Evolutionary conservation across 371 early-diverging fungal genomes (phyloP).

Genomic region (Apophysomyces elegans): DNA sequence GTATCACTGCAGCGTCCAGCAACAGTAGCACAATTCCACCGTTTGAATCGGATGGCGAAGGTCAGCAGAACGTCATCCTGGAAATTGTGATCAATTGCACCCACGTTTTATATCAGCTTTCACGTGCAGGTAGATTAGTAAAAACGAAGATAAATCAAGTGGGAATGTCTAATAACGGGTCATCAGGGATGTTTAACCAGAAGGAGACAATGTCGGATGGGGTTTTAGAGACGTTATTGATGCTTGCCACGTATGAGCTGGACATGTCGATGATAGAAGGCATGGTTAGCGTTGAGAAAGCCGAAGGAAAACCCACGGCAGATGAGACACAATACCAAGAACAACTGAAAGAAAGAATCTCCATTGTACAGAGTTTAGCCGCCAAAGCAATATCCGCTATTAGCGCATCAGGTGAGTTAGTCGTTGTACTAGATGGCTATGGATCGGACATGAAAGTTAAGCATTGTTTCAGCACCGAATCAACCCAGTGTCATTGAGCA

Average conservation of each 20-base stretch:
- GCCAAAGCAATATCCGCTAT: conserved; percentile 54
- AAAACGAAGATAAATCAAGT: background rate
- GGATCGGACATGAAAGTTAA: background rate
- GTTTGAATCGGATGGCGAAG: background rate
- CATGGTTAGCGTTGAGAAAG: background rate
- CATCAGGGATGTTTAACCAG: conserved; percentile 40
- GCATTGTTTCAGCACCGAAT: conserved; percentile 25
- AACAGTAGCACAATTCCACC: conserved; percentile 16
- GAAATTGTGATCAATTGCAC: conserved; percentile 51
- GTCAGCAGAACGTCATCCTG: conserved; percentile 27
- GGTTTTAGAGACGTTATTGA: conserved; percentile 35
- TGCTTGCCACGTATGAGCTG: conserved; percentile 36
- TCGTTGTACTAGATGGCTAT: background rate
- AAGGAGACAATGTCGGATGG: conserved; percentile 47
- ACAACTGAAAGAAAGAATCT: conserved; percentile 29
- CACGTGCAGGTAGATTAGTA: conserved; percentile 33
- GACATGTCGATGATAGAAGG: conserved; percentile 13
- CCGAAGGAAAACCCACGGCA: background rate
- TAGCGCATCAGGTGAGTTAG: conserved; percentile 37
- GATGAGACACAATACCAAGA: conserved; percentile 20
- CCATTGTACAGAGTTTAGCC: conserved; percentile 45
- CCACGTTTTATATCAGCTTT: conserved; percentile 46
- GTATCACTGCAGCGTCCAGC: conserved; percentile 15
- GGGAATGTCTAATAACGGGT: background rate
- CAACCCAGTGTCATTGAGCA: conserved; percentile 48